Conservation (phyloP, 495 filamentous ascomycete genomes). For the Glutinoglossum americanum region DNA sequence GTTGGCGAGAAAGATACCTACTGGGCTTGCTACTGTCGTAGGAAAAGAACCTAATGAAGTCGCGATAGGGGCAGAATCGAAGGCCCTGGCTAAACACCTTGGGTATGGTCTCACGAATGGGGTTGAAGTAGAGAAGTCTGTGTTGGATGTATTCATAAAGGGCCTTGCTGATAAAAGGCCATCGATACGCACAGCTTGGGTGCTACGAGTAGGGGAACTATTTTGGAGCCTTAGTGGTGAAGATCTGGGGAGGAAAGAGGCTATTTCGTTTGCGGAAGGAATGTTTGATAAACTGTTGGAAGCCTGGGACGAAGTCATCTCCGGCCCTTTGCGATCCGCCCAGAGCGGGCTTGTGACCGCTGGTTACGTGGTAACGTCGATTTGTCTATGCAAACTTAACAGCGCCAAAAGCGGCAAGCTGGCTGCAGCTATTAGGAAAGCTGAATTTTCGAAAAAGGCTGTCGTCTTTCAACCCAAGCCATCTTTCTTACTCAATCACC, state of each 20-base stretch:
- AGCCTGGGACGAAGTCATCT: slow-evolving; percentile 48
- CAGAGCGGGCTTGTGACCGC: slow-evolving; percentile 56
- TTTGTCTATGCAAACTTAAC: slow-evolving; percentile 27
- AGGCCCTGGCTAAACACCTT: slow-evolving; percentile 41
- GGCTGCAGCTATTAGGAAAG: slow-evolving; percentile 31
- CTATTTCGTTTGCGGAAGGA: slow-evolving; percentile 28
- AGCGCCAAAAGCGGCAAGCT: slow-evolving; percentile 21
- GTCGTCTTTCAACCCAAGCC: slow-evolving; percentile 48
- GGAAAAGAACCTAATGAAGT: slow-evolving; percentile 73
- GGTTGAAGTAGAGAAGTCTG: slow-evolving; percentile 34
- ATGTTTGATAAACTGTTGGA: slow-evolving; percentile 46
- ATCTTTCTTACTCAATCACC: slow-evolving; percentile 66
- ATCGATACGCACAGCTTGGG: slow-evolving; percentile 61
- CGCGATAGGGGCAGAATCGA: slow-evolving; percentile 52
- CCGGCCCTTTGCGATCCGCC: slow-evolving; percentile 52
- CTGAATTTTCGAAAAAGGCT: slow-evolving; percentile 35
- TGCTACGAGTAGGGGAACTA: slow-evolving; percentile 47
- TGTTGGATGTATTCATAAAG: slow-evolving; percentile 51
- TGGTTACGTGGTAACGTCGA: slow-evolving; percentile 49
- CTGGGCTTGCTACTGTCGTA: slow-evolving; percentile 38
- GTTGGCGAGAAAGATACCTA: slow-evolving; percentile 41
- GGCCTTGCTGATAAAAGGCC: slow-evolving; percentile 68
- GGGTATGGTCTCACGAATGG: slow-evolving; percentile 33
- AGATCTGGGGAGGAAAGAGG: slow-evolving; percentile 21
- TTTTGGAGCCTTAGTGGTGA: slow-evolving; percentile 33